Evolutionary conservation across 805 yeast species (phyloP), one percentile per base, ranked within the genome.

Genomic region (Schwanniomyces polymorphus): DNA sequence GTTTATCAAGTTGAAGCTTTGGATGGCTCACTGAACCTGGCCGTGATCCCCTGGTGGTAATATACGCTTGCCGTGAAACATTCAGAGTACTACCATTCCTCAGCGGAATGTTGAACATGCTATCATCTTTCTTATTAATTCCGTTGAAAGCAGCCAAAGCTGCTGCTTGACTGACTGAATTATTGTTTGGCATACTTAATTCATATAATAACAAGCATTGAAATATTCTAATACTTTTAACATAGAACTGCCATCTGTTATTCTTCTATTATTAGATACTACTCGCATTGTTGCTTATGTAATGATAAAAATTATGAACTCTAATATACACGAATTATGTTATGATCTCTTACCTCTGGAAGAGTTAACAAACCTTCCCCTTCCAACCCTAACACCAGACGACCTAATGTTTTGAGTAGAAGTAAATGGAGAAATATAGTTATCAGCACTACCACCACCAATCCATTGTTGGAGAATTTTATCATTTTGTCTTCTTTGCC

Each of bases 371-470:
- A 78, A 78, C 58, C 96, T 78, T 12, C 97, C 96, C 47, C 81
- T 78, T 7, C 97, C 97, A n/a, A 92, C 88, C 49, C 78, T 81
- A 17, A 91, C 91, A 27, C 87, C 84, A 23, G 84, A 78, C 27
- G 79, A 74, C 54, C 75, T 64, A 14, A 70, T 58, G 31, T 58
- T 64, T 29, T 67, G 66, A 75, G 79, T 46, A 50, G 65, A 53
- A 44, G 62, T 62, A 55, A 94, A 94, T n/a, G 99, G 99, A 11
- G 97, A 86, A 43, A 87, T 82, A 55, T 84, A 83, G 57, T 87
- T 87, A 67, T 86, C 88, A 45, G 97, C 91, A 45, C 91, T 83
- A 5, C 94, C 94, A n/a, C 96, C 96, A 14, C 97, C 97, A 43
- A 91, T 84, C 86, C 95, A 94, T 58, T 89, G 90, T 55, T 86